Percentiles rank a stretch among this genome's conserved stretches.
Conservation (phyloP, 1,139 yeast genomes). For the Zygosaccharomyces pseudobailii region DNA sequence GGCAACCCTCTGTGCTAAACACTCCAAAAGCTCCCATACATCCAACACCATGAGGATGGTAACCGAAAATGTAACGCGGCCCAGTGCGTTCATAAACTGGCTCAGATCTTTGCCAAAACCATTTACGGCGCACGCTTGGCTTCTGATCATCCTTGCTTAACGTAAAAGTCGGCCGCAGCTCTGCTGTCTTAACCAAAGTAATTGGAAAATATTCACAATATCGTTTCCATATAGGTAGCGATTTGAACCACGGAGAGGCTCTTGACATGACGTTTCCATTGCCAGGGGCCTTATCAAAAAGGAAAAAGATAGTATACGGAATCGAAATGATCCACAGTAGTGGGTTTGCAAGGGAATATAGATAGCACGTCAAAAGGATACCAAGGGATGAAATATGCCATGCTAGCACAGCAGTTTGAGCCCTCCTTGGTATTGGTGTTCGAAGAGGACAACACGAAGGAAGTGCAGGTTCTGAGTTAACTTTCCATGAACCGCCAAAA, state of each 20-base stretch:
- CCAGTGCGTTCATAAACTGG: slow-evolving; percentile 40
- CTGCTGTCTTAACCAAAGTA: slow-evolving; percentile 61
- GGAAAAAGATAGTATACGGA: slow-evolving; percentile 54
- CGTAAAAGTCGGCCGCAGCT: slow-evolving; percentile 71
- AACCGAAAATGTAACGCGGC: slow-evolving; percentile 82
- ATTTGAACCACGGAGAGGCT: slow-evolving; percentile 54
- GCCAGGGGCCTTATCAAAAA: slow-evolving; percentile 58
- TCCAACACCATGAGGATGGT: slow-evolving; percentile 96
- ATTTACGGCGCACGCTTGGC: not conserved
- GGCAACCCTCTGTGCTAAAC: slow-evolving; percentile 75
- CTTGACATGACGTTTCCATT: slow-evolving; percentile 65
- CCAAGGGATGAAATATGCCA: slow-evolving; percentile 79
- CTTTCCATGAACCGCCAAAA: not conserved
- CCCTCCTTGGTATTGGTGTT: slow-evolving; percentile 53
- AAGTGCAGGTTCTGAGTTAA: not conserved
- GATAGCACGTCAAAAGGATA: slow-evolving; percentile 47
- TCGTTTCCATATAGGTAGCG: slow-evolving; percentile 61
- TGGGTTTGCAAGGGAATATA: slow-evolving; percentile 61
- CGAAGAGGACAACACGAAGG: slow-evolving; percentile 26
- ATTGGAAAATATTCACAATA: slow-evolving; percentile 82
- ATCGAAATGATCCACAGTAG: slow-evolving; percentile 62
- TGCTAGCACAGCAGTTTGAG: slow-evolving; percentile 67
- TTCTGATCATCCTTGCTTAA: slow-evolving; percentile 10
- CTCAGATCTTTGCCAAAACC: slow-evolving; percentile 17
- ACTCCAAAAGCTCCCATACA: slow-evolving; percentile 90